A percentile compares a stretch with the other conserved stretches of the same genome.
phyloP scores from a whole-genome alignment of 2,329 filamentous ascomycete species.

The Magnaporthiopsis poae region DNA sequence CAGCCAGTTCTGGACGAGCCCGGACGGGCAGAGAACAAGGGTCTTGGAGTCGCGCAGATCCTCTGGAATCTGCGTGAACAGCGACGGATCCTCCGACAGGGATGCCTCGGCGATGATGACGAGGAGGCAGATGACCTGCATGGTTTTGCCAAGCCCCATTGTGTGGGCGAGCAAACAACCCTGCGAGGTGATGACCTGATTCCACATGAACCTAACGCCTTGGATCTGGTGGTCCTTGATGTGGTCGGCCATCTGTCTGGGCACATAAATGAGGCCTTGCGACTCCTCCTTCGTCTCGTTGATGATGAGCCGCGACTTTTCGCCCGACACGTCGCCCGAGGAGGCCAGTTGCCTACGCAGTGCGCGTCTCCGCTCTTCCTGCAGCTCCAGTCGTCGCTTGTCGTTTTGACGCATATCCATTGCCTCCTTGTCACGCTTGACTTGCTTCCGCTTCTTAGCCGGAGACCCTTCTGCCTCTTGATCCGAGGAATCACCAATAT shows the following conservation, averaged over 20 bases:
- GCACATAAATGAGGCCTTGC: conserved; percentile 53
- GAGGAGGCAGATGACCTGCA: conserved; percentile 81
- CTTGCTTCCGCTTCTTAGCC: conserved; percentile 37
- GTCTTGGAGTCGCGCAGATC: conserved; percentile 53
- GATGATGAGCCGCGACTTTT: conserved; percentile 48
- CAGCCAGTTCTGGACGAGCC: conserved; percentile 70
- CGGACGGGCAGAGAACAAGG: conserved; percentile 66
- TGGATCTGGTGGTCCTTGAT: conserved; percentile 75
- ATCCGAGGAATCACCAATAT: conserved; percentile 7
- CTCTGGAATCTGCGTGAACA: conserved; percentile 58
- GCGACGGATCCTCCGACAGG: conserved; percentile 42
- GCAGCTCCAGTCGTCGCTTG: conserved; percentile 40
- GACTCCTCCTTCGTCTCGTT: conserved; percentile 55
- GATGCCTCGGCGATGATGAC: conserved; percentile 61
- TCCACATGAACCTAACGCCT: conserved; percentile 82
- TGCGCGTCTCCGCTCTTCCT: conserved; percentile 41
- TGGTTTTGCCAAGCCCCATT: conserved; percentile 87
- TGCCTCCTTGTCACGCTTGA: conserved; percentile 37
- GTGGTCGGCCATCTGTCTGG: conserved; percentile 48
- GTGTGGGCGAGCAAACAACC: conserved; percentile 79
- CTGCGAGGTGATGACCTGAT: conserved; percentile 61
- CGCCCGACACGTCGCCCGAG: conserved; percentile 31
- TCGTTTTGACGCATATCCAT: conserved; percentile 47
- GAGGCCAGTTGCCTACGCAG: conserved; percentile 36
- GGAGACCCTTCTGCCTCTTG: conserved; percentile 21